Base-by-base conservation (phyloP, 169 alveolate genomes). In the Eimeria nieschulzi region DNA sequence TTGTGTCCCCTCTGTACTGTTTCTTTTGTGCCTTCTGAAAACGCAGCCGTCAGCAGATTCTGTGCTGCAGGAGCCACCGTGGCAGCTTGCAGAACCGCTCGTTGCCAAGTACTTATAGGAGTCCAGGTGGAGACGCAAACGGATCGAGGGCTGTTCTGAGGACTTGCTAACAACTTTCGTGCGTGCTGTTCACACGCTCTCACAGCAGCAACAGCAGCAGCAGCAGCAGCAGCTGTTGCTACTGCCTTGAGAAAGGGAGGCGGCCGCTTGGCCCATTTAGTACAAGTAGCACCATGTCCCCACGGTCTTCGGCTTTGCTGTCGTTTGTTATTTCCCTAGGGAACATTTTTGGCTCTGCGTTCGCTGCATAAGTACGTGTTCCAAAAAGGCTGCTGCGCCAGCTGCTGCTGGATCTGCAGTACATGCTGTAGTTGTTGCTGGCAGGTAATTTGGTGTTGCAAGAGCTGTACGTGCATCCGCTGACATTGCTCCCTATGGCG, bases 181-280 rank as follows among this genome's bases (percentile, higher is more conserved):
- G 61, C 78, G n/a, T 64, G 33, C 78, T 82, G 78, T 23, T n/a
- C 90, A 13, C 90, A 82, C 63, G 54, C 90, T 21, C 21, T 63
- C 23, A 46, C 79, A 39, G 55, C 78, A 53, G 90, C 90, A 19
- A 63, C 23, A 19, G 90, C 78, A 53, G 90, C 90, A 15, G 87
- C 75, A 15, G 75, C n/a, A n/a, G 75, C 87, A 59, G 90, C 90
- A 33, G 6, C 46, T 33, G 46, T 0, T 55, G 87, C 55, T 79
- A 56, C 56, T 7, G 73, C 87, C 25, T 79, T 26, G n/a, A 79
- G 9, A 25, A 79, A 25, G 12, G 72, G 59, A 53, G 59, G 0
- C 7, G 71, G 68, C 26, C 76, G 6, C 59, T 82, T 33, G 15
- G n/a, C 68, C 15, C 23, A 56, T n/a, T 17, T 21, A 61, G 64